phyloP scores from a whole-genome alignment of 768 basidiomycete genomes.

The Lanmaoa rubissima region DNA sequence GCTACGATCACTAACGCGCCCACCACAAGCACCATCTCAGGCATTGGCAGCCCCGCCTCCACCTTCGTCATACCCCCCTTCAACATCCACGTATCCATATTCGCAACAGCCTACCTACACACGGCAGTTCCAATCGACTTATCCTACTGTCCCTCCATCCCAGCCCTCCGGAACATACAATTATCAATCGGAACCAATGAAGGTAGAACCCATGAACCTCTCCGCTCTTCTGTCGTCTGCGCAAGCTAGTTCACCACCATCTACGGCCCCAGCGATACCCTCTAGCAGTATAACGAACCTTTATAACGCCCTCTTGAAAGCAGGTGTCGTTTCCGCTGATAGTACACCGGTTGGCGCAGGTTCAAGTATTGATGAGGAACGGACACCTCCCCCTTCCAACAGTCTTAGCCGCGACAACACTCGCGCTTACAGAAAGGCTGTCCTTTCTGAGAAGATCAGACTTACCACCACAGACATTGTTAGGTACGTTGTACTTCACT shows the following conservation, averaged over 20 bases:
- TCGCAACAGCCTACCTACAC: conserved; percentile 32
- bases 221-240: conserved; percentile 29
- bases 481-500: conserved; percentile 46
- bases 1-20: conserved; percentile 59
- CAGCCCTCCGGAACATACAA: conserved; percentile 28
- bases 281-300: conserved; percentile 52
- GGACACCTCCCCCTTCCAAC: conserved; percentile 33
- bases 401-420: conserved; percentile 46
- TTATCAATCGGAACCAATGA: conserved; percentile 26
- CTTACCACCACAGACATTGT: conserved; percentile 68
- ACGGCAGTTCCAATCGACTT: conserved; percentile 28
- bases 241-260: conserved; percentile 22
- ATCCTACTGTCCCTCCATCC: conserved; percentile 34
- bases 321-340: conserved; percentile 67
- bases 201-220: conserved; percentile 32
- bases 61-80: conserved; percentile 21
- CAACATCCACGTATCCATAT: conserved; percentile 29
- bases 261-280: conserved; percentile 24
- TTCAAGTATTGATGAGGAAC: conserved; percentile 25
- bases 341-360: conserved; percentile 52
- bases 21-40: conserved; percentile 35
- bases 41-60: conserved; percentile 28
- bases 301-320: conserved; percentile 68
- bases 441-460: conserved; percentile 59
- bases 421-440: conserved; percentile 56